phyloP scores from a whole-genome alignment of 306 rosid species.

The Quercus glauca region DNA sequence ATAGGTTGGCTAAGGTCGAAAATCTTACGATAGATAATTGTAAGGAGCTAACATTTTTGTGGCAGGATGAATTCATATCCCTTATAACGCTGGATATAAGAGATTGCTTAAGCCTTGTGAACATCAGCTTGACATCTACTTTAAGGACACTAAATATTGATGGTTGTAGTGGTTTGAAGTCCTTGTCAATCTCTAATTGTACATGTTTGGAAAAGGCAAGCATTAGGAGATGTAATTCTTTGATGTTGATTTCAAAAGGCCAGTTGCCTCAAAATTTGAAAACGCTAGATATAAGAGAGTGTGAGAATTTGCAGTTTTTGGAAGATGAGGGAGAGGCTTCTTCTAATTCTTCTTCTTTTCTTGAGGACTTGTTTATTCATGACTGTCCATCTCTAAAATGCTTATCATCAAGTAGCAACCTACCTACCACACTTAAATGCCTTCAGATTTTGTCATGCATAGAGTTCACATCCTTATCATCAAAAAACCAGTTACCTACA shows the following conservation, averaged over 20 bases:
- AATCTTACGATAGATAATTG: neutral
- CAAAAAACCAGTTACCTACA: constrained; percentile 3
- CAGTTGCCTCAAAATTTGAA: constrained; percentile 11
- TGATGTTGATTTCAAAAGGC: neutral
- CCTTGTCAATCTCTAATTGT: neutral
- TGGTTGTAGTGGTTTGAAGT: neutral
- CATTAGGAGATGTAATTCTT: neutral
- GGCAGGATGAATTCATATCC: neutral
- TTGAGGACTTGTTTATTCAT: fast-evolving
- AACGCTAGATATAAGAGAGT: fast-evolving
- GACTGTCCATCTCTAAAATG: neutral
- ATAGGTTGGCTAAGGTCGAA: neutral
- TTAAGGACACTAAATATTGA: too few relatives aligned
- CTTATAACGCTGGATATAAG: too few relatives aligned
- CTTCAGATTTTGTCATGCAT: too few relatives aligned
- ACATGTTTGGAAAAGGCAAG: neutral
- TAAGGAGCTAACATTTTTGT: neutral
- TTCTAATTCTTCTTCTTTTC: neutral
- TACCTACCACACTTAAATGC: too few relatives aligned
- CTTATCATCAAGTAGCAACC: too few relatives aligned
- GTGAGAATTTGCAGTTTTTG: neutral
- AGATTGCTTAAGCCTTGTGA: too few relatives aligned
- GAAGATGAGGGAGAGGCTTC: neutral
- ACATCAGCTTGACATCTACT: too few relatives aligned
- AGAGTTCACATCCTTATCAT: neutral